These are phyloP conservation scores for Spongospora subterranea DNA, from an alignment of 208 protist genomes.

Conservation along the genomic window DNA sequence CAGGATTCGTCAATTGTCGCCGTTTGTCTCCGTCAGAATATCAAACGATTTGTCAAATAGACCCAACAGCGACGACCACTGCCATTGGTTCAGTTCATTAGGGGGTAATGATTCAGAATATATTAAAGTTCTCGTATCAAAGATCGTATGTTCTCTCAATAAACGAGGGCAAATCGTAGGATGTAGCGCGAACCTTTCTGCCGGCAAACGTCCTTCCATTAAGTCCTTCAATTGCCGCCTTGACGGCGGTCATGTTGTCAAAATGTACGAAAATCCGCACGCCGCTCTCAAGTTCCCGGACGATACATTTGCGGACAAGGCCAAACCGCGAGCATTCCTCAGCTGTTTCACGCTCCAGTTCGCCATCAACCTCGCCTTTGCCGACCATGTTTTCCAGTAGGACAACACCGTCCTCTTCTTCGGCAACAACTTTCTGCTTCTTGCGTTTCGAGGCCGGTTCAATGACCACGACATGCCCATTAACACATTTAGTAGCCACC, in stretches of 20 bases:
- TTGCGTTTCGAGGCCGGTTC: neutral
- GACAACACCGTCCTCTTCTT: neutral
- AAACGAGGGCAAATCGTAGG: neutral
- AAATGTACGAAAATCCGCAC: constrained; percentile 26
- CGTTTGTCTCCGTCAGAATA: neutral
- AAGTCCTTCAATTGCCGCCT: neutral
- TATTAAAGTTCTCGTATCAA: too few relatives aligned
- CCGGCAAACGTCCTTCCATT: neutral
- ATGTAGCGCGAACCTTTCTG: neutral
- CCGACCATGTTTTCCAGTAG: constrained; percentile 47
- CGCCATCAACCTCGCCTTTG: neutral
- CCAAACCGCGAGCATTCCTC: constrained; percentile 25
- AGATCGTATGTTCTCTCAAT: neutral
- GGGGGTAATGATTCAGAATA: too few relatives aligned
- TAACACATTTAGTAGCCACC: neutral
- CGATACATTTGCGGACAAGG: neutral
- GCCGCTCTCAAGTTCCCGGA: neutral
- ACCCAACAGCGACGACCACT: too few relatives aligned
- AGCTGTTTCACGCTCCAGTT: constrained; percentile 29
- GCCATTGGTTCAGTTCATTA: too few relatives aligned
- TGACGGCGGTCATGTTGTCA: neutral
- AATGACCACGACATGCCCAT: neutral
- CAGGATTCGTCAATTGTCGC: constrained; percentile 25
- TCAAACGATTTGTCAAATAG: too few relatives aligned
- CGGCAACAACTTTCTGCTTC: neutral